phyloP scores from a whole-genome alignment of 441 rosid species.

The Daphne laureola region DNA sequence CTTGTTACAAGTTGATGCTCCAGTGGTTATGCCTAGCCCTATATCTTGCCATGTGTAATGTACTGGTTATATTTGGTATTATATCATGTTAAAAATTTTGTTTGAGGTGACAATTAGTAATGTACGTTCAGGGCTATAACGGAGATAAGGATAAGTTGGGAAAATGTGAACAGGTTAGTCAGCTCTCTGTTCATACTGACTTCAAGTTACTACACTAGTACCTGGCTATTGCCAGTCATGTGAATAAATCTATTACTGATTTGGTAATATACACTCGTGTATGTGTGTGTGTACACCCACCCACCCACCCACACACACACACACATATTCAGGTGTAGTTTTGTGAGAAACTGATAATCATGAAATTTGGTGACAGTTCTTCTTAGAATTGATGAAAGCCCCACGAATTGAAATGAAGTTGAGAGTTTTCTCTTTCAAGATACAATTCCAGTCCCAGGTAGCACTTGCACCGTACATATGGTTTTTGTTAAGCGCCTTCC shows the following conservation, averaged over 20 bases:
- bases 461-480: slow-evolving; percentile 5
- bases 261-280: no score
- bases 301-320: no score
- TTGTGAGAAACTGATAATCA: background rate
- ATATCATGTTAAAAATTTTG: background rate
- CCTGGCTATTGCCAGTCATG: no score
- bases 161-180: slow-evolving; percentile 79
- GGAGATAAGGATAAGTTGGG: slow-evolving; percentile 81
- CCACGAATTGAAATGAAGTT: slow-evolving; percentile 91
- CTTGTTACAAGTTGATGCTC: no score
- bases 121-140: slow-evolving; percentile 47
- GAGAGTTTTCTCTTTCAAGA: slow-evolving; percentile 84
- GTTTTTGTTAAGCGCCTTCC: slow-evolving; percentile 20
- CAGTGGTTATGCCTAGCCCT: no score
- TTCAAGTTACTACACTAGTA: background rate
- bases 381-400: slow-evolving; percentile 86
- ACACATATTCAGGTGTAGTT: no score
- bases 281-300: no score
- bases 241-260: no score
- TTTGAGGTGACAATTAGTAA: slow-evolving; percentile 1
- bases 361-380: slow-evolving; percentile 50
- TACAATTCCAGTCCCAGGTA: slow-evolving; percentile 81
- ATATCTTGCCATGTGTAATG: no score
- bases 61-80: background rate
- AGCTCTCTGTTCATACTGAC: slow-evolving; percentile 12